Base-by-base conservation (phyloP, 352 stramenopile genomes). In the Globisporangium spinosum region DNA sequence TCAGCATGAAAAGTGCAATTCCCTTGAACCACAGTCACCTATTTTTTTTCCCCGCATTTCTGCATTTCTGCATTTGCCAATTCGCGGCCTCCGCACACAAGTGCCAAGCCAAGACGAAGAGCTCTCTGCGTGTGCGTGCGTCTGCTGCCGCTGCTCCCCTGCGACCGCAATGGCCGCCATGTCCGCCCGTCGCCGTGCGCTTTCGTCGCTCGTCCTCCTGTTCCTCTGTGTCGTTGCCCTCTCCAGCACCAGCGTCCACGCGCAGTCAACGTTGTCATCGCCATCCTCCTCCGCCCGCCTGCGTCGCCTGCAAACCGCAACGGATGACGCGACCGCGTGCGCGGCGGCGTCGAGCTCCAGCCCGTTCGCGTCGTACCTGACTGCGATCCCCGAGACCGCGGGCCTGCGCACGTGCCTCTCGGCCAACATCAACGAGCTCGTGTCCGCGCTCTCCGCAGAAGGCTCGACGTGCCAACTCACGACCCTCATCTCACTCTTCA, bases 331-430 rank as follows among this genome's bases (percentile, higher is more conserved):
- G 29, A 67, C 73, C 27, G 62, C 76, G 32, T 88, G 82, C 64
- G 75, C 82, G 38, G 71, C 70, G 38, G 75, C 69, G 40, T 78
- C 79, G 40, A 71, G 62, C 38, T 77, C 62, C 73, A 86, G 77
- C 59, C 68, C 79, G 2, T 71, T 87, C 61, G 74, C 78, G 32
- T 62, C 66, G 17, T 87, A 86, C 65, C 65, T 89, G 38, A 77
- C 67, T 38, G 75, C 64, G 1, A 53, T 90, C 51, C 82, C 82
- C 10, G 60, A 70, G n/a, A 76, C 78, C 7, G 79, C 65, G 2
- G 79, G 79, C 13, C 62, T 90, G 20, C 78, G 77, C 49, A 74
- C 73, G 32, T 90, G 82, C 69, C 64, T 82, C 32, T 77, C 79
- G 38, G 76, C 63, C 62, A 90, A 90, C 70, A 70, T 88, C 43